Evolutionary conservation across 1,284 basidiomycete genomes (phyloP), one percentile per base, ranked within the genome.

Genomic region (Bjerkandera adusta): DNA sequence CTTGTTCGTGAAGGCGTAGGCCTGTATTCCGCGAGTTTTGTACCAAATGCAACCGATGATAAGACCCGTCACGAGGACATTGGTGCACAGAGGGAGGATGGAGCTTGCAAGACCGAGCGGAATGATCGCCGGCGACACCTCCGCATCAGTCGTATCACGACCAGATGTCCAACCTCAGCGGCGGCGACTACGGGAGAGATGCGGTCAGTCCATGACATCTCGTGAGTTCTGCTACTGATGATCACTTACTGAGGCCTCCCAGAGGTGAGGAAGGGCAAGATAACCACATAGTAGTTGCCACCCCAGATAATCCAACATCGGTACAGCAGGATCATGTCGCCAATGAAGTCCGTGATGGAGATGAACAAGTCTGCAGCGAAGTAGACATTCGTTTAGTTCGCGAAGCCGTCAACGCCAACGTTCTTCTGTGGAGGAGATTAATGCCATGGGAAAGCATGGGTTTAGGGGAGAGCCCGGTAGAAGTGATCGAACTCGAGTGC

Each of bases 241-340:
- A n/a, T n/a, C n/a, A 22, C 42, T 33, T 27, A 43, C 42, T 27
- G 22, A 43, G 30, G 30, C 30, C 42, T 4, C 18, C 5, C 10
- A 1, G 70, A 54, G 3, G 59, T 53, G 4, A 72, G 50, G 34
- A 64, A 37, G 6, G 70, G 68, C 2, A 68, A 37, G 4, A 65
- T 42, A n/a, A 61, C 27, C 22, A 71, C 27, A 40, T 55, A 60
- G 44, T 62, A 62, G 21, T 60, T 62, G 38, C 51, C 52, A 0
- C 50, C 60, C 66, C 69, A 70, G 15, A 70, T 29, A 40, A 66
- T 18, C 61, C 67, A 72, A 52, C 70, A 72, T 26, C 69, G 70
- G 36, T 68, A 72, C 15, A 72, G 49, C 36, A 71, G 63, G 25
- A 65, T 48, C 36, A 63, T 32, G 47, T 72, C 66, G 4, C 67